Evolutionary conservation across 2,329 filamentous ascomycete species (phyloP).

Genomic region (Talaromyces marneffei): DNA sequence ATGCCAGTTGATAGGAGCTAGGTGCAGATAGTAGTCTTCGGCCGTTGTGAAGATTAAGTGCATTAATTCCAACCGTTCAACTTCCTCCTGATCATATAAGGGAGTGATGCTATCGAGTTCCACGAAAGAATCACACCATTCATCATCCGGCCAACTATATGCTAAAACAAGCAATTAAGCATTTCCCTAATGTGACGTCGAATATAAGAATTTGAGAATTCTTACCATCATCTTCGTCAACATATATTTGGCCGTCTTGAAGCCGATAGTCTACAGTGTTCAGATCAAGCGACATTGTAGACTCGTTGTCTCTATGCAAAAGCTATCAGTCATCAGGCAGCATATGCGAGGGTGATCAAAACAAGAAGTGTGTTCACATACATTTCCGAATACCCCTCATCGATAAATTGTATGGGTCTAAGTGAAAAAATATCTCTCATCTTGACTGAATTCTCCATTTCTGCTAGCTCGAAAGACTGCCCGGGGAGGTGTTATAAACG

Average conservation of each 20-base stretch:
- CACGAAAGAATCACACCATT: not conserved
- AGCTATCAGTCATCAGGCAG: not conserved
- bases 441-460: not conserved
- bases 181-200: not conserved
- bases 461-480: not conserved
- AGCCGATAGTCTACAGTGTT: slow-evolving; percentile 19
- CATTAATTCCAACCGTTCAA: slow-evolving; percentile 8
- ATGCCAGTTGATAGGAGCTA: slow-evolving; percentile 12
- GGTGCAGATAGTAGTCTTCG: slow-evolving; percentile 9
- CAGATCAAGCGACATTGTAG: slow-evolving; percentile 20
- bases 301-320: slow-evolving; percentile 2
- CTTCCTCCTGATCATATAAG: slow-evolving; percentile 14
- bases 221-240: not conserved
- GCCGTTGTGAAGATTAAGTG: slow-evolving; percentile 15
- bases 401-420: not conserved
- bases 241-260: slow-evolving; percentile 18
- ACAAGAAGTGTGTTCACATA: not conserved
- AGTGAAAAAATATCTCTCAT: not conserved
- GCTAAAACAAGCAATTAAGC: not conserved
- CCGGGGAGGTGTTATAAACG: not conserved
- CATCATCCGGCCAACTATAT: slow-evolving; percentile 1
- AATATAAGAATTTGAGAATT: not conserved
- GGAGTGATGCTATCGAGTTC: not conserved
- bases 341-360: not conserved
- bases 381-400: slow-evolving; percentile 13